phyloP scores from a whole-genome alignment of 305 asterid species.

The Rubia tinctorum region DNA sequence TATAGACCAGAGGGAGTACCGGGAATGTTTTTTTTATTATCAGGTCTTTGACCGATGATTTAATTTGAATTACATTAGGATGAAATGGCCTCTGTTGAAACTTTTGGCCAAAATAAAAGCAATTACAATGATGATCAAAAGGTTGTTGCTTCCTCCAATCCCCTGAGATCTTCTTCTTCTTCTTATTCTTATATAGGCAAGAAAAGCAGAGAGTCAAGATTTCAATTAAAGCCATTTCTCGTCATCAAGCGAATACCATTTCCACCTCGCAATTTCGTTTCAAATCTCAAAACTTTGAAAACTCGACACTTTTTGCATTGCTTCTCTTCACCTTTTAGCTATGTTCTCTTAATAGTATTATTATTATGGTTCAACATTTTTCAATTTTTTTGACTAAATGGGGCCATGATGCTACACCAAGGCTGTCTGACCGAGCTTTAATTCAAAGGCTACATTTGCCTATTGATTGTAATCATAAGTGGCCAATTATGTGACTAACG shows the following conservation, averaged over 20 bases:
- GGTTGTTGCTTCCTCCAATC: constrained; percentile 11
- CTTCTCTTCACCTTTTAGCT: background rate
- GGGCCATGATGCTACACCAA: constrained; percentile 13
- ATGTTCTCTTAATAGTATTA: background rate
- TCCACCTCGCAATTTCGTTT: constrained; percentile 10
- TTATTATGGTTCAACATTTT: background rate
- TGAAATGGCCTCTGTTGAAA: too few relatives aligned
- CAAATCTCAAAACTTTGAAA: constrained; percentile 21
- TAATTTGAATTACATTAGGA: too few relatives aligned
- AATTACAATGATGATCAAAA: background rate
- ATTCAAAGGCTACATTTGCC: constrained; percentile 12
- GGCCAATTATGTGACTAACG: constrained; percentile 8
- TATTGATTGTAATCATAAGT: background rate
- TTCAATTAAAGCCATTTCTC: constrained; percentile 21
- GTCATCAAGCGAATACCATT: constrained; percentile 14
- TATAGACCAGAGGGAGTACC: too few relatives aligned
- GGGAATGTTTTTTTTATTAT: too few relatives aligned
- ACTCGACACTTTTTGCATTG: constrained; percentile 7
- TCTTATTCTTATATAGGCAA: too few relatives aligned
- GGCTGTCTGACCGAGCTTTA: constrained; percentile 10
- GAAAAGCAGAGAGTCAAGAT: constrained; percentile 54
- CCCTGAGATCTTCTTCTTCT: constrained; percentile 40
- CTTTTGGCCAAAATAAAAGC: too few relatives aligned
- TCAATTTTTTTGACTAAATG: constrained; percentile 5
- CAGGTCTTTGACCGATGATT: too few relatives aligned